Evolutionary conservation across 164 flowering plant species (phyloP).

Genomic region (Chloranthus sessilifolius): DNA sequence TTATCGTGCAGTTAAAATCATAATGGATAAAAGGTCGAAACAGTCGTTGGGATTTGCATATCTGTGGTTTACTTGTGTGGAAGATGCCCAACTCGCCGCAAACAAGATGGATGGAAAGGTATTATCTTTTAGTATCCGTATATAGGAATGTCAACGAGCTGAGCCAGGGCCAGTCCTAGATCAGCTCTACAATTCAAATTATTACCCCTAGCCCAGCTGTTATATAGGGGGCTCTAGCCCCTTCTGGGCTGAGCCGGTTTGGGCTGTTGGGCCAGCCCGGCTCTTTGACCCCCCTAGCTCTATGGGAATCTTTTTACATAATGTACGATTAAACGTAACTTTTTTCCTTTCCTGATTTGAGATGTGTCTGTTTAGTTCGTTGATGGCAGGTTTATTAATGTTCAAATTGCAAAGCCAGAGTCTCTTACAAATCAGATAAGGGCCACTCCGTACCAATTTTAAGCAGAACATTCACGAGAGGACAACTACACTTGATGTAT

Average conservation of each 20-base stretch:
- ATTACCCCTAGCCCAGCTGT: neutral
- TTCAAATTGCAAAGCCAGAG: slow-evolving; percentile 30
- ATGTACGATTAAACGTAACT: neutral
- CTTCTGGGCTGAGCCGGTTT: no score
- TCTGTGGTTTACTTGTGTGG: slow-evolving; percentile 30
- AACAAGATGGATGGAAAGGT: slow-evolving; percentile 43
- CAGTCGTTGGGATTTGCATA: slow-evolving; percentile 37
- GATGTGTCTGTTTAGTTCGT: slow-evolving; percentile 24
- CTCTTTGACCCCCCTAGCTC: neutral
- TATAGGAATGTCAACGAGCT: neutral
- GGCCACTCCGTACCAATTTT: slow-evolving; percentile 25
- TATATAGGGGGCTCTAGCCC: neutral
- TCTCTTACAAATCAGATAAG: slow-evolving; percentile 22
- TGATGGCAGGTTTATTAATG: slow-evolving; percentile 34
- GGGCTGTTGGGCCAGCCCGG: no score
- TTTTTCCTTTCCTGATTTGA: slow-evolving; percentile 1
- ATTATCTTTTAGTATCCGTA: neutral
- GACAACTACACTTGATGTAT: no score
- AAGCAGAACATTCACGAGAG: slow-evolving; percentile 3
- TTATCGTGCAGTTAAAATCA: slow-evolving; percentile 25
- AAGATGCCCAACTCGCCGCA: slow-evolving; percentile 25
- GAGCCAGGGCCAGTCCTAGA: neutral
- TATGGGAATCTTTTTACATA: neutral
- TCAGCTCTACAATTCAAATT: neutral
- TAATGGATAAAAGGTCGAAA: slow-evolving; percentile 18